Percentiles rank a stretch among this genome's conserved stretches.
phyloP scores from a whole-genome alignment of 129 eudicot genomes.

The Flaveria brownii region DNA sequence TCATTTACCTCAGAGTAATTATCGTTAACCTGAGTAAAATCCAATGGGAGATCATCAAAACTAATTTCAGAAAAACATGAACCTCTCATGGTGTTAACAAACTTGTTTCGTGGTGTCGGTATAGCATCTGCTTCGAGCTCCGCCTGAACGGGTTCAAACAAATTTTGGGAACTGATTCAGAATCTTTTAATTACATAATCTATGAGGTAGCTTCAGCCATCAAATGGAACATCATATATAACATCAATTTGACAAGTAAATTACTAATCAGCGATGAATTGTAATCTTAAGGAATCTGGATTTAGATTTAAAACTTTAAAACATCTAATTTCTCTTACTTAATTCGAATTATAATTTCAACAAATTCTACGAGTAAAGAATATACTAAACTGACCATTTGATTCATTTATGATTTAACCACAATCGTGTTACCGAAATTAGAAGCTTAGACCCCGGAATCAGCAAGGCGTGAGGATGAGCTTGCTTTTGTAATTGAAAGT shows the following conservation, averaged over 20 bases:
- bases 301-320: no score
- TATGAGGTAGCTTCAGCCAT: not conserved
- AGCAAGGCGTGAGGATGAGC: not conserved
- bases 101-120: slow-evolving; percentile 49
- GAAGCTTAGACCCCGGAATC: not conserved
- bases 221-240: not conserved
- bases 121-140: slow-evolving; percentile 7
- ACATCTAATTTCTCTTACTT: no score
- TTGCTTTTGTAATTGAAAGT: slow-evolving; percentile 6
- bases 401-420: not conserved
- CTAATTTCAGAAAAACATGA: slow-evolving; percentile 58
- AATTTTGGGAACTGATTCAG: not conserved
- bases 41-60: slow-evolving; percentile 71
- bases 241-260: no score
- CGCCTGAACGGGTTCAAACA: not conserved
- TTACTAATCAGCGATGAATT: no score
- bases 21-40: slow-evolving; percentile 47
- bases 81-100: slow-evolving; percentile 69
- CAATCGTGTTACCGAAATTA: not conserved
- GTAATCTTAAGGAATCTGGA: no score
- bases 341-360: no score
- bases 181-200: not conserved
- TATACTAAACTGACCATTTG: slow-evolving; percentile 13
- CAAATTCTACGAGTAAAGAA: no score
- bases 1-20: not conserved